Base-by-base conservation (phyloP, 2,329 filamentous ascomycete genomes). In the Clarireedia homoeocarpa region DNA sequence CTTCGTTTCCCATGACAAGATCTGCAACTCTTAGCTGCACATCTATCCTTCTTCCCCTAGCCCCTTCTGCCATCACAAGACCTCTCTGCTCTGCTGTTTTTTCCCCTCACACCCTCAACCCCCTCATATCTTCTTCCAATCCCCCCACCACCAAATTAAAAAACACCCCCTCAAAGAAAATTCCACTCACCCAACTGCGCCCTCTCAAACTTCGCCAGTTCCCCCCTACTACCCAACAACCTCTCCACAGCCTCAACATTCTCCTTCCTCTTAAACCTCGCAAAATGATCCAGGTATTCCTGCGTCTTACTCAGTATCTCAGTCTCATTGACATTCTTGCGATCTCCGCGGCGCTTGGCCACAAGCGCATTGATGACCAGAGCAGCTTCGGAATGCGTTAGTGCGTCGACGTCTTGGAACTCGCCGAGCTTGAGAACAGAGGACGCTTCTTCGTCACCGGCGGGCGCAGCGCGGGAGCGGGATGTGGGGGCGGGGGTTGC, bases 211-310 rank as follows among this genome's bases (percentile, higher is more conserved):
- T 91, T 88, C 67, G 89, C 88, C 65, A 99, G 76, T 70, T 90
- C 84, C 61, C 84, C 83, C 69, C 90, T 87, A 57, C 86, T 82
- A 63, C 88, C 88, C 61, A 96, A 80, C 65, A 96, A 77, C 58
- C 89, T 84, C 73, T 95, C 91, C 34, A 97, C 90, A n/a, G 90
- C 89, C 74, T 96, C 89, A 68, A 96, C 88, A 63, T 94, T 94
- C 71, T 95, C 89, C 71, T 92, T 91, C 67, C 91, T 85, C 75
- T 96, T 95, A 80, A 97, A 97, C 38, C 94, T 88, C 17, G 91
- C 88, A 73, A 99, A 99, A 61, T 91, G 85, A 66, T 96, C 91
- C 53, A 97, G 83, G 73, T 99, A 97, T 69, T 91, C 89, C 62
- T 91, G 81, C 26, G 92, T 96, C 72, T 95, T 91, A 61, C 83